Percentiles rank a stretch among this genome's conserved stretches.
phyloP scores from a whole-genome alignment of 768 basidiomycete species.

The Mycena olivaceomarginata region DNA sequence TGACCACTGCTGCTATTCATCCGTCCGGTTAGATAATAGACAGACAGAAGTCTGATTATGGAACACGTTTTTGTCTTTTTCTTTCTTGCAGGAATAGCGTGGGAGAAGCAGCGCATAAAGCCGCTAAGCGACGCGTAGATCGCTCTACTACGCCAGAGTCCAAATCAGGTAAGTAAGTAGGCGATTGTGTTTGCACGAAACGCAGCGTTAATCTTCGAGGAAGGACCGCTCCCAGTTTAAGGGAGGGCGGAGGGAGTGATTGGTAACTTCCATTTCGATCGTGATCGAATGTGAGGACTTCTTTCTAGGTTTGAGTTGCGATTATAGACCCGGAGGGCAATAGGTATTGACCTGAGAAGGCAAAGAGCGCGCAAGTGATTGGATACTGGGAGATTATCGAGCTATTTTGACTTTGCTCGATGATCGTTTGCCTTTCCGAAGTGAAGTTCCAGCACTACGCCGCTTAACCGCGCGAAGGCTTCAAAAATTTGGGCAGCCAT shows the following conservation, averaged over 20 bases:
- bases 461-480: background rate
- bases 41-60: background rate
- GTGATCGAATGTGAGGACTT: background rate
- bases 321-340: background rate
- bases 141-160: slow-evolving; percentile 3
- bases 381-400: background rate
- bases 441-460: background rate
- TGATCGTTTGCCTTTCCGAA: background rate
- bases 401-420: background rate
- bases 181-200: background rate
- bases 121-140: slow-evolving; percentile 33
- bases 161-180: slow-evolving; percentile 8
- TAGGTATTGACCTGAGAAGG: background rate
- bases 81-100: background rate
- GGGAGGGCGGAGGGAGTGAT: background rate
- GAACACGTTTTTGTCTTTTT: background rate
- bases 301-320: background rate
- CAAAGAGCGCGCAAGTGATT: background rate
- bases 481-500: background rate
- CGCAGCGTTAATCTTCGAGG: background rate
- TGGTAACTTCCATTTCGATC: slow-evolving; percentile 13
- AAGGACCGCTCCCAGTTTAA: background rate
- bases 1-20: background rate
- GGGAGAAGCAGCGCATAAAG: slow-evolving; percentile 13
- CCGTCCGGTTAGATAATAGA: background rate